These are phyloP conservation scores for Vitis labrusca DNA, from an alignment of 164 flowering plant species.

Conservation along the genomic window DNA sequence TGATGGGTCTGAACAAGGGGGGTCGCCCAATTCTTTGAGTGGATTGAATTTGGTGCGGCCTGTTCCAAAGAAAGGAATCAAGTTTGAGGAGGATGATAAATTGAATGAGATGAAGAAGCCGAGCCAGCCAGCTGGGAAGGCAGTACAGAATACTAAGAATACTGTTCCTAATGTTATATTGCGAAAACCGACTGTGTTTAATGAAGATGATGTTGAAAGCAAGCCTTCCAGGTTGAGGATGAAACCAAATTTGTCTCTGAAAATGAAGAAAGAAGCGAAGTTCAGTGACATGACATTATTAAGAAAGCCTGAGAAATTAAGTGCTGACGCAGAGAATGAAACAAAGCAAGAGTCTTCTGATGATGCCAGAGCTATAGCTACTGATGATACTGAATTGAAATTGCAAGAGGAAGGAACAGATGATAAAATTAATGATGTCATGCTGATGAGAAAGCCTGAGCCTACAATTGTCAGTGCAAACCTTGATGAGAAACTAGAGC, in stretches of 20 bases:
- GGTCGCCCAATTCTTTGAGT: conserved; percentile 24
- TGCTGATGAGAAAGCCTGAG: conserved; percentile 48
- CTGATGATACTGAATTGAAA: conserved; percentile 16
- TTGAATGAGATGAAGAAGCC: conserved; percentile 33
- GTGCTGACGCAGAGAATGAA: not conserved
- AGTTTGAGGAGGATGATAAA: conserved; percentile 31
- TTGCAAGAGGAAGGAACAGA: conserved; percentile 26
- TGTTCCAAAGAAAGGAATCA: conserved; percentile 59
- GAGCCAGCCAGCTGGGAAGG: conserved; percentile 23
- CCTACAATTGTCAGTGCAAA: not conserved
- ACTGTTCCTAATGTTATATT: conserved; percentile 59
- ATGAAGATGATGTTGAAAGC: conserved; percentile 37
- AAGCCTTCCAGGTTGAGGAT: conserved; percentile 32
- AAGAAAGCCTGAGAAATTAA: conserved; percentile 39
- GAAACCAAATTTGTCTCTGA: conserved; percentile 41
- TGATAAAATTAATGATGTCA: conserved; percentile 34
- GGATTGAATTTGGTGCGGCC: conserved; percentile 70
- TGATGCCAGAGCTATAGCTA: not conserved
- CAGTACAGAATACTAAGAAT: conserved; percentile 20
- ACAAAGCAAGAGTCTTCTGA: conserved; percentile 1
- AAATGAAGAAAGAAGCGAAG: conserved; percentile 34
- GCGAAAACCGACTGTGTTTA: conserved; percentile 57
- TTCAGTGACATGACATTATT: conserved; percentile 47
- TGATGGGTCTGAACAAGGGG: conserved; percentile 33
- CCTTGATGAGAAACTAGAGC: conserved; percentile 16